Base-by-base conservation (phyloP, 768 basidiomycete genomes). In the Trametes coccinea region DNA sequence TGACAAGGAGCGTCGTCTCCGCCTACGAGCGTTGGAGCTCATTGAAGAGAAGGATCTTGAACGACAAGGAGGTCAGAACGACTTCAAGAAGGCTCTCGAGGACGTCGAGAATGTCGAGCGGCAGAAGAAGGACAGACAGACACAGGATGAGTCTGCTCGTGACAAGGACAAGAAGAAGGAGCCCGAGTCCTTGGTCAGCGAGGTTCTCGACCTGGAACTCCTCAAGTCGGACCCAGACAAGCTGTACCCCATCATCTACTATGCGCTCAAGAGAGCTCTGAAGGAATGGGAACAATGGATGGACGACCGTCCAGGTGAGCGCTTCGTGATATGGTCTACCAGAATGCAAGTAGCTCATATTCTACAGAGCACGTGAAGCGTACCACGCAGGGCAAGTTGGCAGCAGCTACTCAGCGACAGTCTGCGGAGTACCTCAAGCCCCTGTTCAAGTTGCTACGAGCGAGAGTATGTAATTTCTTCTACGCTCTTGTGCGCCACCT, bases 211-310 rank as follows among this genome's bases (percentile, higher is more conserved):
- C 73, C 73, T 98, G 31, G 78, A 73, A 5, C 80, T 98, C 61
- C 73, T 98, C 70, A 96, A 94, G 80, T 85, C 85, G 16, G 93
- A 98, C 73, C 92, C 94, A 6, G 92, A 96, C 78, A 97, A 92
- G 75, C 78, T 98, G 31, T 98, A 99, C 71, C 97, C 97, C 0
- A 80, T 98, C 68, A 98, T 99, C 52, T 99, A 99, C 71, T 94
- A 95, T 72, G 93, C 95, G 1, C 77, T 98, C 60, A 98, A 98
- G 80, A 82, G 89, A 63, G 89, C 88, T 5, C 79, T 98, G 53
- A 94, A 94, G 69, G 97, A 99, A 71, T 99, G 97, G 97, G 95
- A 88, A 66, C 89, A 94, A 67, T 90, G 91, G 49, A 90, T 99
- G 90, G 93, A 92, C 56, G 91, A 93, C 63, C 82, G 97, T 69